Evolutionary conservation across 495 filamentous ascomycete species (phyloP), one percentile per base, ranked within the genome.

Genomic region (Penicillium salamii): DNA sequence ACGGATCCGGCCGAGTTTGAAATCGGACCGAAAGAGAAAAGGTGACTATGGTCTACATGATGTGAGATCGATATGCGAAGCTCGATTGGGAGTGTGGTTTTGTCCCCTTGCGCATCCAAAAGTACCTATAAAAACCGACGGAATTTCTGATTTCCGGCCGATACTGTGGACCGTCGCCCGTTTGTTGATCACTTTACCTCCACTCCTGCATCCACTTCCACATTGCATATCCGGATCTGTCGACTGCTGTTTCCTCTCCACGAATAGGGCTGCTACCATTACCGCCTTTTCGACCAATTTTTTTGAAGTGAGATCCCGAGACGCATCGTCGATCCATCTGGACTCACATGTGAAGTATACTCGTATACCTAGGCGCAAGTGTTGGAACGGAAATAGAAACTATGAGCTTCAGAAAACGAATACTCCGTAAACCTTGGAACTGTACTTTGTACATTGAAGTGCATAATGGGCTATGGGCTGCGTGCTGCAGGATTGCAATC

Each of bases 301-400:
- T 33, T 32, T 26, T 38, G 23, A 41, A 11, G 23, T 8, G 23
- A 26, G 20, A n/a, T 24, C 19, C 33, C 23, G 19, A 28, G 36
- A 51, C 57, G 57, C 57, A 55, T 40, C 24, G 50, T 59, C 49
- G 59, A 62, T 63, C 57, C 14, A 34, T 60, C 49, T 58, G 17
- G 58, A 31, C 36, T 14, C 18, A 53, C 49, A 59, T 51, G 32
- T 52, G 46, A 44, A 48, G 43, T 57, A 42, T 36, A 4, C 3
- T 26, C 4, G 21, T 9, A 14, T 9, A 7, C 20, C 9, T 28
- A 31, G 13, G n/a, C 12, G n/a, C n/a, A 28, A 26, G 8, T 23
- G 14, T 23, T 2, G 14, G 21, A n/a, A n/a, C n/a, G n/a, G 23
- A 42, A 29, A 8, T 26, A 41, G 13, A 5, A 5, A 14, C 7